These are phyloP conservation scores for Suillus occidentalis DNA, from an alignment of 768 basidiomycete genomes.

Conservation along the genomic window DNA sequence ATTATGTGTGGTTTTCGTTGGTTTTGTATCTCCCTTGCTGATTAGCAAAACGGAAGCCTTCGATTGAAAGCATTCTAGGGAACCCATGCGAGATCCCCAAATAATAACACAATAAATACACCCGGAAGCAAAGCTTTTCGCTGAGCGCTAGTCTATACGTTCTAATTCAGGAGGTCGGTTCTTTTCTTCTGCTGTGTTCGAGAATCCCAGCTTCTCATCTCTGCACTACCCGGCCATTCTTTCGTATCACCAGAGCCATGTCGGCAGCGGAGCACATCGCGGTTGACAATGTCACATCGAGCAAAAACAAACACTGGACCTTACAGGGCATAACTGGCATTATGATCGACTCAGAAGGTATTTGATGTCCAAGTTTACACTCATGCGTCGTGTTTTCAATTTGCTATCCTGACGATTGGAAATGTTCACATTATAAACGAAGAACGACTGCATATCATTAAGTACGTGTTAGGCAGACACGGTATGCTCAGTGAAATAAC, in stretches of 20 bases:
- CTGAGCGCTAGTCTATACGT: not conserved
- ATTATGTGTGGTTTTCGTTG: not conserved
- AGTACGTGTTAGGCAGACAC: not conserved
- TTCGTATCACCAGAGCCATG: not conserved
- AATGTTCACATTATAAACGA: not conserved
- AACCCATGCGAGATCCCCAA: not conserved
- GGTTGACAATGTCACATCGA: constrained; percentile 30
- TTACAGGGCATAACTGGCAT: constrained; percentile 29
- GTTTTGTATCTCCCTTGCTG: not conserved
- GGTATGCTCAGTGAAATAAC: not conserved
- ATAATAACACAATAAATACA: not conserved
- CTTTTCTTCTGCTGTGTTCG: not conserved
- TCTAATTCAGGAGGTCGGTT: not conserved
- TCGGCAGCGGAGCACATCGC: constrained; percentile 38
- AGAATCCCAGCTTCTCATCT: not conserved
- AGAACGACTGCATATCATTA: not conserved
- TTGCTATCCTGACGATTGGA: not conserved
- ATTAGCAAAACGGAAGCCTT: not conserved
- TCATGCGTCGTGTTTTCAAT: not conserved
- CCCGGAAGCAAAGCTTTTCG: not conserved
- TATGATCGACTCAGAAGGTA: not conserved
- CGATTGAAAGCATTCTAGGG: not conserved
- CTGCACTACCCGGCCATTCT: not conserved
- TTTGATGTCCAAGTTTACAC: not conserved
- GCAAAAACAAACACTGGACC: not conserved